These are phyloP conservation scores for Furculomyces boomerangus DNA, from an alignment of 371 early-diverging fungal species.

Conservation along the genomic window DNA sequence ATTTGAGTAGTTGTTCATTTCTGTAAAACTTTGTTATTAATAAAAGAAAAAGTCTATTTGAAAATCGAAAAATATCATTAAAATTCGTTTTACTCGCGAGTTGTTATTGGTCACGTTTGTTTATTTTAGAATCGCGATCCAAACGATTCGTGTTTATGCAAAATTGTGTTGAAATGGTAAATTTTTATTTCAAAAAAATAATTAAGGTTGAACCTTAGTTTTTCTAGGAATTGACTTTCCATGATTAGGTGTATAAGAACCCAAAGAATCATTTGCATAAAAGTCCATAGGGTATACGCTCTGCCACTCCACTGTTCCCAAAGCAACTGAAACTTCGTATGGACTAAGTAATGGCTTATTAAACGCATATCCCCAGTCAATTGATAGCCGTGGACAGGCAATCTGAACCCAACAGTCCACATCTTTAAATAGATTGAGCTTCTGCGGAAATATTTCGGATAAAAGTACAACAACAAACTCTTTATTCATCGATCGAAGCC, in stretches of 20 bases:
- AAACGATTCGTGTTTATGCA: too few relatives aligned
- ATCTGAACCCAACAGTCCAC: slow-evolving; percentile 96
- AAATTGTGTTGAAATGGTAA: too few relatives aligned
- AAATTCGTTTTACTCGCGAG: too few relatives aligned
- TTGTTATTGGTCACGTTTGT: too few relatives aligned
- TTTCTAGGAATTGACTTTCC: slow-evolving; percentile 27
- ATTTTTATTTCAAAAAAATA: too few relatives aligned
- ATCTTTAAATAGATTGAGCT: slow-evolving; percentile 70
- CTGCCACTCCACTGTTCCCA: slow-evolving; percentile 61
- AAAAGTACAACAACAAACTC: slow-evolving; percentile 61
- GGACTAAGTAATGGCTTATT: slow-evolving; percentile 87
- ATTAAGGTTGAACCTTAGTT: too few relatives aligned
- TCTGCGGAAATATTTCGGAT: slow-evolving; percentile 86
- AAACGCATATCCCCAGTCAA: slow-evolving; percentile 99
- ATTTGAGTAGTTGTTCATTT: not conserved
- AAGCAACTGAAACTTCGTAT: slow-evolving; percentile 86
- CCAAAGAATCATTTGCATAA: slow-evolving; percentile 77
- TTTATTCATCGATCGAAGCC: slow-evolving; percentile 39
- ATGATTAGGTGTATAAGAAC: slow-evolving; percentile 90
- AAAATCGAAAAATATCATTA: too few relatives aligned
- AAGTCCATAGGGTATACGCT: slow-evolving; percentile 94
- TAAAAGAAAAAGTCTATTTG: too few relatives aligned
- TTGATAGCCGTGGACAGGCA: slow-evolving; percentile 94
- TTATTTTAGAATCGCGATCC: too few relatives aligned
- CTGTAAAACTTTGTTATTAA: too few relatives aligned